A percentile compares a stretch with the other conserved stretches of the same genome.
These are phyloP conservation scores for Saturnispora gosingensis DNA, from an alignment of 805 yeast species.

Conservation along the genomic window DNA sequence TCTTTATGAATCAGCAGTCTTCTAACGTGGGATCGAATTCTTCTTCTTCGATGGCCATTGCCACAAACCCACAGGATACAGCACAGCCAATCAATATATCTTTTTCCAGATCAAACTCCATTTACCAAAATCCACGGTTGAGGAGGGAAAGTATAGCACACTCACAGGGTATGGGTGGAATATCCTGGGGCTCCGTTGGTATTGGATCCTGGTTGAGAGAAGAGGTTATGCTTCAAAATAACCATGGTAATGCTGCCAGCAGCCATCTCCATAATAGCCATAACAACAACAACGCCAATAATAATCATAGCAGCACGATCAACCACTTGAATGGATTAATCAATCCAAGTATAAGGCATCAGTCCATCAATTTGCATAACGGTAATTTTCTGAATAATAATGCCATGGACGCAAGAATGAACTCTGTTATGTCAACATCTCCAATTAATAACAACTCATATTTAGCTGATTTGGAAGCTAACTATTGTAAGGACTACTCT, in stretches of 20 bases:
- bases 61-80: not conserved
- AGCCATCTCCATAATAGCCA: conserved; percentile 1
- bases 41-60: conserved; percentile 9
- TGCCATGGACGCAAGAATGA: conserved; percentile 22
- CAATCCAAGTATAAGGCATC: conserved; percentile 9
- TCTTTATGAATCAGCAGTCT: not conserved
- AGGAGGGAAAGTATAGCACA: conserved; percentile 91
- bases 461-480: conserved; percentile 87
- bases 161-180: conserved; percentile 96
- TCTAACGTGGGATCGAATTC: conserved; percentile 14
- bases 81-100: conserved; percentile 32
- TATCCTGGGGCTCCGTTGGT: conserved; percentile 92
- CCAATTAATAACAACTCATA: conserved; percentile 68
- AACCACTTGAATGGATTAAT: not conserved
- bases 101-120: conserved; percentile 28
- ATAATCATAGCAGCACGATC: not conserved
- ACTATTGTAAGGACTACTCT: conserved; percentile 91
- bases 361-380: conserved; percentile 12
- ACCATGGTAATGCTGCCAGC: not conserved
- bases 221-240: conserved; percentile 57
- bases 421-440: conserved; percentile 34
- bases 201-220: conserved; percentile 95
- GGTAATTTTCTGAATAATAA: conserved; percentile 14
- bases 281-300: conserved; percentile 15
- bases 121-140: conserved; percentile 41